These are phyloP conservation scores for Cyberlindnera euphorbiiphila DNA, from an alignment of 805 yeast species.

Conservation along the genomic window DNA sequence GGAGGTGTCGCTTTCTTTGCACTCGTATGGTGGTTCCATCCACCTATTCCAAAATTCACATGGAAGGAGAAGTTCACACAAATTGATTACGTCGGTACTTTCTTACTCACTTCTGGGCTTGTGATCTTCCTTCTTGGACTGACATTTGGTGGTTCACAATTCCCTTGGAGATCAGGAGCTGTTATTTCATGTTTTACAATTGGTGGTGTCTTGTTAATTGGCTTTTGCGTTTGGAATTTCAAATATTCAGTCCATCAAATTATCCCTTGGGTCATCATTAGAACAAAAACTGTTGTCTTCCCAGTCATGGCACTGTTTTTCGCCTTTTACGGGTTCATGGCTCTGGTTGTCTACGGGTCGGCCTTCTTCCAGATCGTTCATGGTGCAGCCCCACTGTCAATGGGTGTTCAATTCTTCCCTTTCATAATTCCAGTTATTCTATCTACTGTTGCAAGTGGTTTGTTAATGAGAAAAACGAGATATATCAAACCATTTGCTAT, in stretches of 20 bases:
- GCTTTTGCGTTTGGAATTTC: slow-evolving; percentile 16
- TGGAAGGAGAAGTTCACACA: slow-evolving; percentile 34
- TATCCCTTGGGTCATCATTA: slow-evolving; percentile 40
- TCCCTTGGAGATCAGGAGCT: slow-evolving; percentile 51
- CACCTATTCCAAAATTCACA: slow-evolving; percentile 43
- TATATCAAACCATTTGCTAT: slow-evolving; percentile 33
- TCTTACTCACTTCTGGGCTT: slow-evolving; percentile 38
- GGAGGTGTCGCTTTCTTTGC: slow-evolving; percentile 48
- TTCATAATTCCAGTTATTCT: slow-evolving; percentile 17
- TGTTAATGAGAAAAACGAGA: slow-evolving; percentile 31
- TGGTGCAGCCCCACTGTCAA: slow-evolving; percentile 25
- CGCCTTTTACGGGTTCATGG: slow-evolving; percentile 39
- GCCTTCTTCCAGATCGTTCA: slow-evolving; percentile 49
- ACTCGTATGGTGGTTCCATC: slow-evolving; percentile 40
- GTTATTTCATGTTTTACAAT: slow-evolving; percentile 45
- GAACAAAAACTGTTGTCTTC: slow-evolving; percentile 33
- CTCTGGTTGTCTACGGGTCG: slow-evolving; percentile 33
- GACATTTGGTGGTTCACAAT: slow-evolving; percentile 51
- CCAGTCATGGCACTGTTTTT: slow-evolving; percentile 30
- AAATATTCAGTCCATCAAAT: slow-evolving; percentile 12
- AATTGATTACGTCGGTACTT: slow-evolving; percentile 49
- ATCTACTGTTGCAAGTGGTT: slow-evolving; percentile 23
- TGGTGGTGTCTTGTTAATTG: slow-evolving; percentile 4
- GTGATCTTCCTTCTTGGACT: slow-evolving; percentile 46
- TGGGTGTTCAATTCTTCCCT: slow-evolving; percentile 25